A percentile compares a stretch with the other conserved stretches of the same genome.
Evolutionary conservation across 2,329 filamentous ascomycete genomes (phyloP).

Genomic region (Epichloe typhina): DNA sequence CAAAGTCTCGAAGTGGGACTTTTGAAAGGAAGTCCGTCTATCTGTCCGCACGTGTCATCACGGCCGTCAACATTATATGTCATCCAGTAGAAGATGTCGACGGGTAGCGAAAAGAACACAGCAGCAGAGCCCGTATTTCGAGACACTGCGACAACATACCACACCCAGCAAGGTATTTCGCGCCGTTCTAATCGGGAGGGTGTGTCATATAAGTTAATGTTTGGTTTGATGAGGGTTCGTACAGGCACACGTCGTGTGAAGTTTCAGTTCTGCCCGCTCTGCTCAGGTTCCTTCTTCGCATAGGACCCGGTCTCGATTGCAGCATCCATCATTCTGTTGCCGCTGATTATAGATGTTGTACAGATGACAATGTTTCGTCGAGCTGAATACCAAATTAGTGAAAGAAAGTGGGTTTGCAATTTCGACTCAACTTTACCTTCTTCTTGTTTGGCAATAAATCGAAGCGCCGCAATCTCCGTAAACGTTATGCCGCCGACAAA

Average conservation of each 20-base stretch:
- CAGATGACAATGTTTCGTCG: slow-evolving; percentile 80
- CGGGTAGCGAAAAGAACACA: neutral
- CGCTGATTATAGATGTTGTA: slow-evolving; percentile 82
- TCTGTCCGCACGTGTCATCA: neutral
- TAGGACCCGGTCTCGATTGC: slow-evolving; percentile 60
- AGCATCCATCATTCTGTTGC: slow-evolving; percentile 76
- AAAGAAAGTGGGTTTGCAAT: neutral
- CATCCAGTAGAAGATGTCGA: neutral
- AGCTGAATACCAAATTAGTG: slow-evolving; percentile 26
- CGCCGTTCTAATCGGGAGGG: neutral
- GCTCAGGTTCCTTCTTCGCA: slow-evolving; percentile 26
- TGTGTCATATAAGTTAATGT: neutral
- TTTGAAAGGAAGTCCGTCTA: neutral
- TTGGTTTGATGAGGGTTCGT: neutral
- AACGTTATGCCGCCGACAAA: slow-evolving; percentile 96
- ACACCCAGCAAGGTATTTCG: neutral
- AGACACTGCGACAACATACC: neutral
- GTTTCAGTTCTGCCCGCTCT: slow-evolving; percentile 1
- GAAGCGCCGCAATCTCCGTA: slow-evolving; percentile 84
- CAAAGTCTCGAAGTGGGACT: slow-evolving; percentile 3
- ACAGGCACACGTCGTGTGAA: neutral
- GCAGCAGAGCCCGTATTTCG: neutral
- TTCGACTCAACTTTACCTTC: slow-evolving; percentile 37
- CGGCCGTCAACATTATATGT: neutral
- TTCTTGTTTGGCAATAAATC: slow-evolving; percentile 80